A percentile compares a stretch with the other conserved stretches of the same genome.
These are phyloP conservation scores for Xylariaceae sp. DNA, from an alignment of 2,329 filamentous ascomycete species.

Conservation along the genomic window DNA sequence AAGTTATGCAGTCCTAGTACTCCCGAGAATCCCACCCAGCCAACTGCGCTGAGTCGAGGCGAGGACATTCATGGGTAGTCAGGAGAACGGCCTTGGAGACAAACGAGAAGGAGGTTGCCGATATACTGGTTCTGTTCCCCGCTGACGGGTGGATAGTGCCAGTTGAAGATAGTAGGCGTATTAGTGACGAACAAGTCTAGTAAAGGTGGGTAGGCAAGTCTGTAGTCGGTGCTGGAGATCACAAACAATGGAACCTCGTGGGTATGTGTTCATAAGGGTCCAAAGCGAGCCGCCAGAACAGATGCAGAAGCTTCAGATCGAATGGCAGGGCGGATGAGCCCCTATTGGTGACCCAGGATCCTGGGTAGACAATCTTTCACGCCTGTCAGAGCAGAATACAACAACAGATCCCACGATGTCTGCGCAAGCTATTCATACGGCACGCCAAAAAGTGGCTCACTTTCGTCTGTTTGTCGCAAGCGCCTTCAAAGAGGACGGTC, in stretches of 20 bases:
- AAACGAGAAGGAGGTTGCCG: background rate
- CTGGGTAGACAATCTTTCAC: conserved; percentile 10
- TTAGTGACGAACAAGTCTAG: background rate
- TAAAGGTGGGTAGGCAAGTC: too few species aligned
- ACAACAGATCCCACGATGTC: too few species aligned
- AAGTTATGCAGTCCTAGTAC: conserved; percentile 18
- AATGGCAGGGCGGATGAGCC: conserved; percentile 4
- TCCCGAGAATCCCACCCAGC: conserved; percentile 23
- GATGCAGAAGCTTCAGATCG: background rate
- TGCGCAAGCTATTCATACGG: too few species aligned
- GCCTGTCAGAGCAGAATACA: too few species aligned
- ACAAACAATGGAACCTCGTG: too few species aligned
- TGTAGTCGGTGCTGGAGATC: too few species aligned
- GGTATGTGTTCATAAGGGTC: too few species aligned
- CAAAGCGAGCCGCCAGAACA: background rate
- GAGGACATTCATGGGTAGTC: conserved; percentile 18
- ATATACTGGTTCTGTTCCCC: background rate
- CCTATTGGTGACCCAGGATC: conserved; percentile 19
- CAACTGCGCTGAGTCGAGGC: conserved; percentile 13
- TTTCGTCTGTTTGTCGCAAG: too few species aligned
- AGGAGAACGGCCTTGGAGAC: background rate
- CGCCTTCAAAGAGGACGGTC: too few species aligned
- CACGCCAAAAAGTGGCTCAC: too few species aligned
- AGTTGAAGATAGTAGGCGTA: too few species aligned
- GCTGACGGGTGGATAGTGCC: background rate